phyloP scores from a whole-genome alignment of 2,329 filamentous ascomycete species.

The Hypoxylon sp. region DNA sequence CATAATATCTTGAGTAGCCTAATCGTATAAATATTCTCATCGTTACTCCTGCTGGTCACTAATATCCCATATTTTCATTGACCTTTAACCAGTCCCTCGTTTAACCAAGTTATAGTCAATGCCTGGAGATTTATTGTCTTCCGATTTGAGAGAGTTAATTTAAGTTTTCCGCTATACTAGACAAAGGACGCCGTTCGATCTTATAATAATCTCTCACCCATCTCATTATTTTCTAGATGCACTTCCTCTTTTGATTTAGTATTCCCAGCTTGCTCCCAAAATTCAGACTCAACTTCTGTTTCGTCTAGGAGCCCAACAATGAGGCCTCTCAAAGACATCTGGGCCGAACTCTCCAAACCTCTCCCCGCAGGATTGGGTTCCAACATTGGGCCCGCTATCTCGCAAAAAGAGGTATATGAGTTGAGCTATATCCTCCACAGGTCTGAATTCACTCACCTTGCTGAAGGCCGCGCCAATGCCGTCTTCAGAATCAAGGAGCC shows the following conservation, averaged over 20 bases:
- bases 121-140: background rate
- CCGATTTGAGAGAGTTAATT: constrained; percentile 37
- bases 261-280: constrained; percentile 5
- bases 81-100: constrained; percentile 34
- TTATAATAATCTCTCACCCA: constrained; percentile 14
- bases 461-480: constrained; percentile 83
- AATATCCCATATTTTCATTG: constrained; percentile 15
- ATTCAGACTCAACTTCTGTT: constrained; percentile 1
- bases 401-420: constrained; percentile 41
- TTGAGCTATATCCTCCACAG: constrained; percentile 43
- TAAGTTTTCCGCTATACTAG: constrained; percentile 39
- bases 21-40: constrained; percentile 32
- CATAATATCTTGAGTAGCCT: constrained; percentile 9
- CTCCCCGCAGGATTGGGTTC: constrained; percentile 42
- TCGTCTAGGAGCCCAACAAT: constrained; percentile 34
- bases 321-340: constrained; percentile 46
- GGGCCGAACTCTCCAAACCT: constrained; percentile 48
- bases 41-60: constrained; percentile 8
- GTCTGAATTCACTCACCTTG: constrained; percentile 60
- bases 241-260: constrained; percentile 14
- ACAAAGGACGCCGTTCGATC: constrained; percentile 16
- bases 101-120: constrained; percentile 19
- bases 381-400: constrained; percentile 33
- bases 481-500: constrained; percentile 74
- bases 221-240: constrained; percentile 27